Percentiles rank a stretch among this genome's conserved stretches.
Conservation (phyloP, 2,329 filamentous ascomycete species). For the Cryphonectria parasitica region DNA sequence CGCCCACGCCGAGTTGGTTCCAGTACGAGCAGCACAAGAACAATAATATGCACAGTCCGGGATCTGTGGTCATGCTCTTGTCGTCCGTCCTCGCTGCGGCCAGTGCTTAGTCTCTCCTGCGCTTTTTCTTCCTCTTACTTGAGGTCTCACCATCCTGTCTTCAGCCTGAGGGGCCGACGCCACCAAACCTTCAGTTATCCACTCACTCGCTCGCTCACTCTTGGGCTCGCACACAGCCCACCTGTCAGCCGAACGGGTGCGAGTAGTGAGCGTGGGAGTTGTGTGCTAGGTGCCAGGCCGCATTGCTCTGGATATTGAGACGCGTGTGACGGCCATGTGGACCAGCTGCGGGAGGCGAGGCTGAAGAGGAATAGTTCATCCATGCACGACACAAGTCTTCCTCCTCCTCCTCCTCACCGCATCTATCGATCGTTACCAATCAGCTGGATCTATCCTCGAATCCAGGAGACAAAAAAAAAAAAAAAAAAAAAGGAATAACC, state of each 20-base stretch:
- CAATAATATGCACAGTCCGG: conserved; percentile 21
- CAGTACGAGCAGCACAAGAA: neutral
- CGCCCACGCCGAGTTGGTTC: neutral
- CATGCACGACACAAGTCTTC: conserved; percentile 1
- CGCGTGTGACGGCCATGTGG: conserved; percentile 40
- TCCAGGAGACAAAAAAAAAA: neutral
- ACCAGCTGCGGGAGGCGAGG: conserved; percentile 27
- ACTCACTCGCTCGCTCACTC: conserved; percentile 22
- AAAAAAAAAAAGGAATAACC: too few relatives aligned
- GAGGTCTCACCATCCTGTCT: conserved; percentile 24
- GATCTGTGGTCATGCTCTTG: conserved; percentile 22
- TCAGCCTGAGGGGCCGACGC: conserved; percentile 20
- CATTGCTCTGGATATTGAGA: conserved; percentile 22
- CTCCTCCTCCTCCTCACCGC: conserved; percentile 1
- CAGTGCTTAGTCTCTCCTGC: conserved; percentile 20
- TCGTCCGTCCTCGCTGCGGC: conserved; percentile 14
- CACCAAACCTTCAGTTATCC: conserved; percentile 28
- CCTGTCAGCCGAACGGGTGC: conserved; percentile 22
- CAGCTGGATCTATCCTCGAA: conserved; percentile 31
- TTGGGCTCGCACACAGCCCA: neutral
- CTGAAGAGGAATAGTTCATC: conserved; percentile 27
- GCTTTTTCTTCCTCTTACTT: neutral
- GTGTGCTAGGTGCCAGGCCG: conserved; percentile 7
- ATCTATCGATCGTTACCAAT: neutral
- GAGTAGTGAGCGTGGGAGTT: conserved; percentile 16